Conservation (phyloP, 768 basidiomycete species). For the Rubroboletus satanas region DNA sequence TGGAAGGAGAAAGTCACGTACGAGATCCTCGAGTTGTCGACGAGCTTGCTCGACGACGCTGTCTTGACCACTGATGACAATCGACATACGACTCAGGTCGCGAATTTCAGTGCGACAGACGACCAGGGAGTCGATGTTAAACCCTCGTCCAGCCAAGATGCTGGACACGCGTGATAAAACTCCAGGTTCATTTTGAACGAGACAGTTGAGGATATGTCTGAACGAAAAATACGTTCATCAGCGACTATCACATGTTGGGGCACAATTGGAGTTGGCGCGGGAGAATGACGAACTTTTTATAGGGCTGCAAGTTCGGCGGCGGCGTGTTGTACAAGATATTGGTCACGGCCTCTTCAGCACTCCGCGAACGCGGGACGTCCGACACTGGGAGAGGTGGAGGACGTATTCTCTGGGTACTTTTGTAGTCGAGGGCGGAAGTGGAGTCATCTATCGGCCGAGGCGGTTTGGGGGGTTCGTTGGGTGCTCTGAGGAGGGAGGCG, state of each 20-base stretch:
- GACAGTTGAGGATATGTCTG: constrained; percentile 94
- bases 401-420: constrained; percentile 60
- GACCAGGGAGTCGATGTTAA: constrained; percentile 98
- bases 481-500: constrained; percentile 11
- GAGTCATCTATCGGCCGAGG: constrained; percentile 86
- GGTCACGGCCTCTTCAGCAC: constrained; percentile 93
- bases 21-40: constrained; percentile 93
- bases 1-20: constrained; percentile 39
- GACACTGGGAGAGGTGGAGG: constrained; percentile 85
- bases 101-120: constrained; percentile 97
- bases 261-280: background rate
- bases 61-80: constrained; percentile 94
- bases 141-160: constrained; percentile 93
- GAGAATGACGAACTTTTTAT: constrained; percentile 63
- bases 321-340: constrained; percentile 98
- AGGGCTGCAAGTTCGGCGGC: constrained; percentile 85
- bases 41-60: constrained; percentile 97
- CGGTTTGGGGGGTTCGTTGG: constrained; percentile 55
- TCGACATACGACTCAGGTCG: constrained; percentile 96
- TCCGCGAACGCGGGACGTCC: constrained; percentile 78
- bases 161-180: constrained; percentile 98
- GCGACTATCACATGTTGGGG: background rate
- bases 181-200: constrained; percentile 99
- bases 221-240: constrained; percentile 6
- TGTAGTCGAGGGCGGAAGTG: constrained; percentile 93